A percentile compares a stretch with the other conserved stretches of the same genome.
Evolutionary conservation across 1,284 basidiomycete genomes (phyloP).

Genomic region (Cystobasidiaceae sp.): DNA sequence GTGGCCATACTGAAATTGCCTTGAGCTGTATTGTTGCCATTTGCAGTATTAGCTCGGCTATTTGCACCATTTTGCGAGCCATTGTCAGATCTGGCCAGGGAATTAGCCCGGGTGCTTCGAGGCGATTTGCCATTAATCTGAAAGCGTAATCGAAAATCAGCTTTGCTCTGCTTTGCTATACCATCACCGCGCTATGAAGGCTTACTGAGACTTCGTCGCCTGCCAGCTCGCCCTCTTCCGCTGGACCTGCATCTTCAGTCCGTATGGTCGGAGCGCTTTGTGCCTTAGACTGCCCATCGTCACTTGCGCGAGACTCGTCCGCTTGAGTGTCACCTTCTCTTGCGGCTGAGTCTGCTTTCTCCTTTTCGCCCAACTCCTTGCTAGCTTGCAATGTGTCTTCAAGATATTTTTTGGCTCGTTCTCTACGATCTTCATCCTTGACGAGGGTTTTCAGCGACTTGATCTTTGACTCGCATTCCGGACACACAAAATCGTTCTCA

Average conservation of each 20-base stretch:
- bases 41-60: conserved; percentile 61
- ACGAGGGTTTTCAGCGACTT: conserved; percentile 75
- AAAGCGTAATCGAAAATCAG: conserved; percentile 30
- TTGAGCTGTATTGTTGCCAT: conserved; percentile 60
- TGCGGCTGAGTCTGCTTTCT: conserved; percentile 29
- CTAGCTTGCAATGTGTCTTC: conserved; percentile 76
- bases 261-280: background rate
- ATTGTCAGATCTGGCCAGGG: conserved; percentile 3
- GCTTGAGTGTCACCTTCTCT: background rate
- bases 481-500: conserved; percentile 88
- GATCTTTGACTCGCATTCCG: conserved; percentile 77
- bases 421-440: conserved; percentile 69
- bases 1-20: conserved; percentile 9
- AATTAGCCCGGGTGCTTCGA: background rate
- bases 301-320: background rate
- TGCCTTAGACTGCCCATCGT: background rate
- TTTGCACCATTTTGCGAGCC: conserved; percentile 56
- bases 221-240: conserved; percentile 27
- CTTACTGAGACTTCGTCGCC: conserved; percentile 32
- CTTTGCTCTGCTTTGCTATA: background rate
- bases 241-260: conserved; percentile 33
- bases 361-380: conserved; percentile 47
- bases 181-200: background rate
- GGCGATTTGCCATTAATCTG: conserved; percentile 36
- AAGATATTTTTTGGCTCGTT: conserved; percentile 71